A percentile compares a stretch with the other conserved stretches of the same genome.
These are phyloP conservation scores for Cystoderma amianthinum DNA, from an alignment of 768 basidiomycete genomes.

Conservation along the genomic window DNA sequence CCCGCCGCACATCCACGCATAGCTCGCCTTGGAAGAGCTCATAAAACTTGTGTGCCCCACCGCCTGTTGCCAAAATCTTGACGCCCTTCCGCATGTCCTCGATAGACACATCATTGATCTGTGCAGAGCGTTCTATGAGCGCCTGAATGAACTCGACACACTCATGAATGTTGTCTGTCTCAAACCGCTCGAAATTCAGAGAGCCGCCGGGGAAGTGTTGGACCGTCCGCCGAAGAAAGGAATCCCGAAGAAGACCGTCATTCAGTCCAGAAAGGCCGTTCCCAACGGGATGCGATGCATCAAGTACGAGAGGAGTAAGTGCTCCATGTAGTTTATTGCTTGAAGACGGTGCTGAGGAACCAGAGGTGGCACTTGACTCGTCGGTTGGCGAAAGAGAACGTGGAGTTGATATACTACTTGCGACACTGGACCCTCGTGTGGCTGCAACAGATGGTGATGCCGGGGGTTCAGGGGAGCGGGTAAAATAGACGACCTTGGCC, in stretches of 20 bases:
- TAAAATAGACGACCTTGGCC: conserved; percentile 98
- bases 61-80: conserved; percentile 97
- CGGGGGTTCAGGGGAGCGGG: conserved; percentile 85
- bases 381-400: conserved; percentile 35
- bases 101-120: conserved; percentile 79
- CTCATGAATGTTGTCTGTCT: conserved; percentile 81
- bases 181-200: conserved; percentile 95
- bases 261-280: conserved; percentile 28
- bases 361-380: conserved; percentile 21
- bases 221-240: conserved; percentile 61
- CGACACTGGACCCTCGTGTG: conserved; percentile 47
- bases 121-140: conserved; percentile 81
- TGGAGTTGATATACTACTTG: conserved; percentile 37
- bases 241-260: conserved; percentile 47
- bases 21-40: conserved; percentile 69
- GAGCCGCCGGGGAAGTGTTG: conserved; percentile 94
- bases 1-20: conserved; percentile 77
- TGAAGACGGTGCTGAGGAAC: conserved; percentile 21
- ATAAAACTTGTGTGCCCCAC: conserved; percentile 93
- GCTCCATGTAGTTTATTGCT: conserved; percentile 54
- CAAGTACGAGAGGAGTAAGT: conserved; percentile 77
- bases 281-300: conserved; percentile 30
- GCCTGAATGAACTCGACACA: conserved; percentile 84
- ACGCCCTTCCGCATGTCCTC: conserved; percentile 89
- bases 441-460: conserved; percentile 65